A percentile compares a stretch with the other conserved stretches of the same genome.
phyloP scores from a whole-genome alignment of 495 filamentous ascomycete species.

The Achaetomiella virescens region DNA sequence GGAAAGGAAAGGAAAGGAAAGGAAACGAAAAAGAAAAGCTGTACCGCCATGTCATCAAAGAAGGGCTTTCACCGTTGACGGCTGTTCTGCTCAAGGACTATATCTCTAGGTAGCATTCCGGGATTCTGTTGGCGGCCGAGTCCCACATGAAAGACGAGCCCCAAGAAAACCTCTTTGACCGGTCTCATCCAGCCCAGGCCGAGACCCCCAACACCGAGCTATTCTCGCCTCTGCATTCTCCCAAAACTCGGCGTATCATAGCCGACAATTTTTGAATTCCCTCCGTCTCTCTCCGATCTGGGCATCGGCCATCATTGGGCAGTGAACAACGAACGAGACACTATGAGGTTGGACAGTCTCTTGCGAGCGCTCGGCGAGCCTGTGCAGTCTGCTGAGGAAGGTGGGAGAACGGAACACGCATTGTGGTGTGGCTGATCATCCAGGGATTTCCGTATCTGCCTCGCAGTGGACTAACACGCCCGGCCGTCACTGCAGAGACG shows the following conservation, averaged over 20 bases:
- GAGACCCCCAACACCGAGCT: conserved; percentile 3
- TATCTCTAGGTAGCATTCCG: not conserved
- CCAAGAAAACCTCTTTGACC: not conserved
- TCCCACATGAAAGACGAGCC: not conserved
- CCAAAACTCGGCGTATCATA: conserved; percentile 2
- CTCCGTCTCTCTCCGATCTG: not conserved
- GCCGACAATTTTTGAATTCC: conserved; percentile 9
- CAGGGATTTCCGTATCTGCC: not conserved
- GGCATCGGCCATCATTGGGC: not conserved
- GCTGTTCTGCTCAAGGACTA: too few relatives aligned
- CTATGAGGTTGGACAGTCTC: conserved; percentile 33
- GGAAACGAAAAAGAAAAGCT: too few relatives aligned
- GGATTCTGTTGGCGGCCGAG: not conserved
- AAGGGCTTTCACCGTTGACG: too few relatives aligned
- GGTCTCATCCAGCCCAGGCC: not conserved
- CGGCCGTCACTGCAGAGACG: conserved; percentile 53
- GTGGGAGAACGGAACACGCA: conserved; percentile 1
- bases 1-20: too few relatives aligned
- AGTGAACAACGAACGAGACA: not conserved
- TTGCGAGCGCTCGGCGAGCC: conserved; percentile 39
- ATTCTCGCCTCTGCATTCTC: conserved; percentile 12
- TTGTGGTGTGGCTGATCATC: not conserved
- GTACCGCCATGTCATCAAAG: too few relatives aligned
- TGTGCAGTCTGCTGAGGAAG: conserved; percentile 30
- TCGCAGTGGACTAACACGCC: conserved; percentile 2